phyloP scores from a whole-genome alignment of 1,284 basidiomycete genomes.

The Leccinum subrobustum region DNA sequence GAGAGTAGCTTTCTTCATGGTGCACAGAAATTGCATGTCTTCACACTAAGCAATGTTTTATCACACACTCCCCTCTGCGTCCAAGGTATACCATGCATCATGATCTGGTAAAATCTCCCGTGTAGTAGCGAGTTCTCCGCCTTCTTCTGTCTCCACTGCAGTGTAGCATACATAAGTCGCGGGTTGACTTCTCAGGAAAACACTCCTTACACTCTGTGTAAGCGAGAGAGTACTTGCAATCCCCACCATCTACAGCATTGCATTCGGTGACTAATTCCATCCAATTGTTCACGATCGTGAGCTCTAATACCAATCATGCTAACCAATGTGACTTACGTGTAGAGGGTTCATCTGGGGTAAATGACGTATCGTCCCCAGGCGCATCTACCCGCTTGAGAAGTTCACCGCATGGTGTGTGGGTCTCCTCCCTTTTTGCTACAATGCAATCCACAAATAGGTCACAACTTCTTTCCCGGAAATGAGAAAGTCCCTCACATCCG shows the following conservation, averaged over 20 bases:
- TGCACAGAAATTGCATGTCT: too few species aligned
- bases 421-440: background rate
- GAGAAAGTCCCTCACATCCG: background rate
- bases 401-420: background rate
- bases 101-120: background rate
- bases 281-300: background rate
- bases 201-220: background rate
- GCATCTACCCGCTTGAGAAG: background rate
- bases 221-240: background rate
- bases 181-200: background rate
- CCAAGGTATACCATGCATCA: background rate
- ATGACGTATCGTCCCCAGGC: background rate
- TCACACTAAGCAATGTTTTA: background rate
- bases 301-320: background rate
- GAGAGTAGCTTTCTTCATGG: too few species aligned
- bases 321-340: slow-evolving; percentile 1
- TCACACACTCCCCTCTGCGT: background rate
- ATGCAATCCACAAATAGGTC: background rate
- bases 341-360: background rate
- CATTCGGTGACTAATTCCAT: background rate
- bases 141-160: background rate
- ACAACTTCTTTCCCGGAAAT: background rate
- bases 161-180: background rate
- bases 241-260: background rate
- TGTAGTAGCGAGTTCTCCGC: background rate